Evolutionary conservation across 2,329 filamentous ascomycete genomes (phyloP), one percentile per base, ranked within the genome.

Genomic region (Aureobasidium leucospermi): DNA sequence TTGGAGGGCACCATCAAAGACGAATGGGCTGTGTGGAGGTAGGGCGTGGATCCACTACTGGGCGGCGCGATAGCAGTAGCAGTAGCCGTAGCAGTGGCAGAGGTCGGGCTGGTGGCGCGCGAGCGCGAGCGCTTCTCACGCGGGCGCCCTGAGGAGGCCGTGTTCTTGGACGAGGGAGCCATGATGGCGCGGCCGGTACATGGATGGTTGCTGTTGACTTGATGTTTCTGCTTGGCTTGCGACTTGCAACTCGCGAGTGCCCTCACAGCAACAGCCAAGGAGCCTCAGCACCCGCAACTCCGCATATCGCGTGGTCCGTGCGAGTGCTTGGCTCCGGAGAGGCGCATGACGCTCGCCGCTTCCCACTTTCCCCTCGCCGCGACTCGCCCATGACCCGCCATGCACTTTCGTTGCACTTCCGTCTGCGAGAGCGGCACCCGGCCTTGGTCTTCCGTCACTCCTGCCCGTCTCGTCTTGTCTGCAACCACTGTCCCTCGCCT

Each of bases 21-120:
- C 61, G 59, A 70, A 23, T 23, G 23, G 23, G 23, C 23, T 23
- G 88, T 82, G 60, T 86, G 82, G 56, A 91, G 81, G 69, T 86
- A 88, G 59, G 87, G 81, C 8, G 55, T 58, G 23, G 85, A 71
- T 36, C 71, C 67, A 6, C 46, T 68, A 41, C 85, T 86, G 60
- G 86, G 80, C 43, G 85, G 67, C 16, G 71, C 62, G 65, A 78
- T 72, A 66, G 79, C 68, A 76, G 80, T 69, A 71, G 79, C 66
- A 72, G 75, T 67, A 72, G 73, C 63, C 36, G 77, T 74, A 11
- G 68, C 68, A 29, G 68, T 64, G 34, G 67, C 63, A 36, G 83
- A 80, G 68, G 83, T 81, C 38, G 89, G 89, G 15, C 89, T 93
- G 38, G 87, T 89, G 73, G 91, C 92, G 69, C 89, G 86, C 70